Conservation (phyloP, 2,329 filamentous ascomycete genomes). For the Colletotrichum ledebouriae region DNA sequence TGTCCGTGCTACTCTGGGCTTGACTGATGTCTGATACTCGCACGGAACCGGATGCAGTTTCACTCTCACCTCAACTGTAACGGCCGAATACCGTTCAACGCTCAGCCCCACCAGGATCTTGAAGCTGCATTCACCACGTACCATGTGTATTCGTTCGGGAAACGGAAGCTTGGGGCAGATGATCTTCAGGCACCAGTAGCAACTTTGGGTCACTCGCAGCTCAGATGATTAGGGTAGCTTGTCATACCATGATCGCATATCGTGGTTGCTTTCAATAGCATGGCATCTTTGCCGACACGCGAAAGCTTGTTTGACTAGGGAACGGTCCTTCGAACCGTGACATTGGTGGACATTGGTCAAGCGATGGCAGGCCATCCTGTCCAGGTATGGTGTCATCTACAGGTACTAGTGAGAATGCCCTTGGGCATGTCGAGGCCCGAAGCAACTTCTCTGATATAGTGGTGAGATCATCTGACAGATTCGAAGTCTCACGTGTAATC, state of each 20-base stretch:
- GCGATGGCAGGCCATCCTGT: too few species aligned
- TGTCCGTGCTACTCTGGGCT: slow-evolving; percentile 4
- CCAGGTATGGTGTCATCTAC: too few species aligned
- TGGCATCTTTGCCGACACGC: neutral
- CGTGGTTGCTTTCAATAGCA: neutral
- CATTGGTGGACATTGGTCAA: too few species aligned
- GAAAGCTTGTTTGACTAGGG: neutral
- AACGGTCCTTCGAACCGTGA: neutral
- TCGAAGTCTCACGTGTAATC: too few species aligned
- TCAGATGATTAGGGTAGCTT: neutral
- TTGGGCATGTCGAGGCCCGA: too few species aligned
- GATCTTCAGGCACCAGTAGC: slow-evolving; percentile 1
- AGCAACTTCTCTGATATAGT: too few species aligned
- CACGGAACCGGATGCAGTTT: slow-evolving; percentile 36
- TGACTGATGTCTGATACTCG: slow-evolving; percentile 34
- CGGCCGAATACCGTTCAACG: neutral
- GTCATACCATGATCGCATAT: neutral
- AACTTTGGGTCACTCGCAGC: neutral
- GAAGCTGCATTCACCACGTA: neutral
- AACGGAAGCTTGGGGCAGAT: neutral
- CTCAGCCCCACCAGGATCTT: neutral
- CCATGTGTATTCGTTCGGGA: neutral
- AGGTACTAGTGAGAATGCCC: too few species aligned
- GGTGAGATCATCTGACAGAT: too few species aligned
- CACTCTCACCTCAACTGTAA: slow-evolving; percentile 18